Evolutionary conservation across 2,329 filamentous ascomycete genomes (phyloP).

Genomic region (Claviceps capensis): DNA sequence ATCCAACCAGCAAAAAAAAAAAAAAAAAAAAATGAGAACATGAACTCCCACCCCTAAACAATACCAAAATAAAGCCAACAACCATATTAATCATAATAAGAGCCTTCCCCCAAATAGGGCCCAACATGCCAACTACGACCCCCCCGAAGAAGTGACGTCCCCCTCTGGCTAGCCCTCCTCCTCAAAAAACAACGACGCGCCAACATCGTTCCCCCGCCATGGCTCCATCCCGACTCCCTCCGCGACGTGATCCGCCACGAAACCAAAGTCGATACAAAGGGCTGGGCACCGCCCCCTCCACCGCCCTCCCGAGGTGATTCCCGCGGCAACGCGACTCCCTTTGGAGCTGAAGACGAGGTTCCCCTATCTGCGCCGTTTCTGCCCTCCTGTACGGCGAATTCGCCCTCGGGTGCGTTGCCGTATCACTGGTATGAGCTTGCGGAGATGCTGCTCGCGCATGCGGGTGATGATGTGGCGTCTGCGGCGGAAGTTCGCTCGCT

Average conservation of each 20-base stretch:
- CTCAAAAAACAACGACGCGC: constrained; percentile 89
- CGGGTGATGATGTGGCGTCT: constrained; percentile 65
- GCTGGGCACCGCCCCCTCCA: constrained; percentile 66
- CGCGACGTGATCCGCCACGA: constrained; percentile 68
- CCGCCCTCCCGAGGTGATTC: constrained; percentile 41
- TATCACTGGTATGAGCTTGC: constrained; percentile 94
- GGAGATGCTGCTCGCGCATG: constrained; percentile 74
- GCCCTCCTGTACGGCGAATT: constrained; percentile 55
- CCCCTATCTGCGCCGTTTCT: constrained; percentile 62
- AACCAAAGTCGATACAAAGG: constrained; percentile 53
- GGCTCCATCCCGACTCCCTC: constrained; percentile 69
- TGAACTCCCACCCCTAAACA: background rate
- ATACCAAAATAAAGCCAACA: background rate
- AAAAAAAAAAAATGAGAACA: background rate
- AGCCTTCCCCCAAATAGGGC: constrained; percentile 40
- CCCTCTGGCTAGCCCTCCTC: constrained; percentile 88
- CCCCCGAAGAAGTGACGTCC: constrained; percentile 64
- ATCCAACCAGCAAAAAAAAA: background rate
- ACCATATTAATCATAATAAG: background rate
- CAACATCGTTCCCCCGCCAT: constrained; percentile 82
- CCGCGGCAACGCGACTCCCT: constrained; percentile 23
- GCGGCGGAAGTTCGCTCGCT: constrained; percentile 62
- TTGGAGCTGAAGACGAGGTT: constrained; percentile 11
- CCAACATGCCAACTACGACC: constrained; percentile 63
- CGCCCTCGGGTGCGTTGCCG: constrained; percentile 58